Conservation (phyloP, 495 filamentous ascomycete species). For the Rhypophila decipiens region DNA sequence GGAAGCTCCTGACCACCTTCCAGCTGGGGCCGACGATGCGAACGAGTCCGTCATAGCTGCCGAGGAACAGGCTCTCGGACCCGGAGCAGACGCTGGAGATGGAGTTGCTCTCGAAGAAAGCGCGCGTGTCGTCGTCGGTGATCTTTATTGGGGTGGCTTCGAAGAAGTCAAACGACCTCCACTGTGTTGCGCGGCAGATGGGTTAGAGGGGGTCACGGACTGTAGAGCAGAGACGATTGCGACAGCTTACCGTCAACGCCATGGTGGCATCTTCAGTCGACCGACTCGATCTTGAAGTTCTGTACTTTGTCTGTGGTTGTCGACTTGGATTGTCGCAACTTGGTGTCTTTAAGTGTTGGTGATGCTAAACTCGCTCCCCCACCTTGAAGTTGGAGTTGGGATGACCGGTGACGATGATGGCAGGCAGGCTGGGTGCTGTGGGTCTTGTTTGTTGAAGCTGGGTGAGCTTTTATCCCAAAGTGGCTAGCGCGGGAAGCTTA, state of each 20-base stretch:
- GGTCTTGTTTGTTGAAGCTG: not conserved
- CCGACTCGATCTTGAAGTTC: not conserved
- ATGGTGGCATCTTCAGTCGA: constrained; percentile 24
- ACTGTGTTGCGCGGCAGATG: constrained; percentile 45
- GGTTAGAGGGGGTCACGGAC: not conserved
- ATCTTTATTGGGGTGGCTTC: constrained; percentile 81
- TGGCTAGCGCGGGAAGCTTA: not conserved
- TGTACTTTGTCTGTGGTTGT: not conserved
- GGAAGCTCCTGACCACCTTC: constrained; percentile 81
- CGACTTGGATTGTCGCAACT: not conserved
- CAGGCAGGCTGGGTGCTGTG: not conserved
- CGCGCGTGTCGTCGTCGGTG: constrained; percentile 56
- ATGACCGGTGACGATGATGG: not conserved
- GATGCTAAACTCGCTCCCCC: not conserved
- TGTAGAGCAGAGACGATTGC: constrained; percentile 2
- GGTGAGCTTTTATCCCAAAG: not conserved
- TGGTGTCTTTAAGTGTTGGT: not conserved
- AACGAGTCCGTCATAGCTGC: constrained; percentile 74
- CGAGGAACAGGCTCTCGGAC: constrained; percentile 85
- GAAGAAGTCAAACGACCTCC: constrained; percentile 99
- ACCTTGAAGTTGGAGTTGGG: not conserved
- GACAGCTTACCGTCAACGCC: constrained; percentile 24
- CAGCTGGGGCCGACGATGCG: constrained; percentile 81
- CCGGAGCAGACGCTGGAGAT: constrained; percentile 66
- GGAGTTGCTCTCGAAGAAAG: constrained; percentile 43